Conservation (phyloP, 1,284 basidiomycete species). For the Rhodofomes roseus region DNA sequence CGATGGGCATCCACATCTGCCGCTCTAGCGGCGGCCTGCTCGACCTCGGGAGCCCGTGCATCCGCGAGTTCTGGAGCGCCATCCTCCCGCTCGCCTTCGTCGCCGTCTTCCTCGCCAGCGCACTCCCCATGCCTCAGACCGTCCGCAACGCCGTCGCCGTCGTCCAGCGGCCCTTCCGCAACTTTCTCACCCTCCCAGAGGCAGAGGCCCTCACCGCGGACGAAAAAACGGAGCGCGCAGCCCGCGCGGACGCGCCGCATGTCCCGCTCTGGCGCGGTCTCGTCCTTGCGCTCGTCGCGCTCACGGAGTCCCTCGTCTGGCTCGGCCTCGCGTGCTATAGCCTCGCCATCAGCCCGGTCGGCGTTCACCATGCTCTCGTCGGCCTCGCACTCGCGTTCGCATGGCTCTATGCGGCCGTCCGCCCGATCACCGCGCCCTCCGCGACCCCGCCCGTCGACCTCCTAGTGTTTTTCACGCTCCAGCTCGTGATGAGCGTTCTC, state of each 20-base stretch:
- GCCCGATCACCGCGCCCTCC: constrained; percentile 37
- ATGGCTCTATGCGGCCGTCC: constrained; percentile 55
- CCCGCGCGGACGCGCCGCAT: constrained; percentile 10
- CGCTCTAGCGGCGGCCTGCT: constrained; percentile 21
- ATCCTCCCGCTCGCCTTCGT: constrained; percentile 49
- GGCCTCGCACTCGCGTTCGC: constrained; percentile 41
- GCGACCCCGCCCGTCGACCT: constrained; percentile 51
- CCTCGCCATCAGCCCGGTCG: constrained; percentile 25
- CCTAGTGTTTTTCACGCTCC: constrained; percentile 44
- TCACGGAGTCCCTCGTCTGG: constrained; percentile 50
- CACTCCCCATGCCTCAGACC: constrained; percentile 31
- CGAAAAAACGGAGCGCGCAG: constrained; percentile 20
- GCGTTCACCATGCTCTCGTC: constrained; percentile 29
- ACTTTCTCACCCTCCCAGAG: constrained; percentile 54
- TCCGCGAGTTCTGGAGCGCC: constrained; percentile 54
- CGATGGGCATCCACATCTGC: constrained; percentile 6
- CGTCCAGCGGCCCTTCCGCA: constrained; percentile 37
- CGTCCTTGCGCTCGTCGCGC: constrained; percentile 45
- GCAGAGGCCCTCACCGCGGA: constrained; percentile 47
- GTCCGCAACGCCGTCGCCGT: constrained; percentile 23
- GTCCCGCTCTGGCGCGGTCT: constrained; percentile 55
- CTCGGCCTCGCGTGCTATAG: constrained; percentile 42
- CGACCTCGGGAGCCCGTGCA: constrained; percentile 49
- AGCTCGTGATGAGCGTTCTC: constrained; percentile 39
- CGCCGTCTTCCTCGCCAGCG: constrained; percentile 37